Percentiles rank a stretch among this genome's conserved stretches.
phyloP scores from a whole-genome alignment of 2,329 filamentous ascomycete species.

The Botrytis deweyae region DNA sequence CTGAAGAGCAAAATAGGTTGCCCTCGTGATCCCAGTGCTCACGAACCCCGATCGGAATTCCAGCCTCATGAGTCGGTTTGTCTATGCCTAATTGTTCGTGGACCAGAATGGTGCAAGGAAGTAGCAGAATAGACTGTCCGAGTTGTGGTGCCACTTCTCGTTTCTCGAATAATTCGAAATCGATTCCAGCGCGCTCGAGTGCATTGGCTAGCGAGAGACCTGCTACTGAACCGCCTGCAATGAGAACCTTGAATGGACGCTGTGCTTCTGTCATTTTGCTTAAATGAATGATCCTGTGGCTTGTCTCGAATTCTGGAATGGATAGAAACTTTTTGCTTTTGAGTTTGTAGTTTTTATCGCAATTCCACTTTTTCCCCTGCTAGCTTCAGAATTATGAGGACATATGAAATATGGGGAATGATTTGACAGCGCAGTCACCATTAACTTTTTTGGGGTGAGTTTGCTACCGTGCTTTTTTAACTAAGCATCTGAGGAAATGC shows the following conservation, averaged over 20 bases:
- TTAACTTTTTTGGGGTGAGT: not conserved
- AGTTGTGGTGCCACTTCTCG: slow-evolving; percentile 28
- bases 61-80: slow-evolving; percentile 14
- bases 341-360: not conserved
- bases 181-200: slow-evolving; percentile 27
- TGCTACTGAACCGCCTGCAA: slow-evolving; percentile 31
- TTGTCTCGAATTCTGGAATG: not conserved
- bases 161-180: slow-evolving; percentile 32
- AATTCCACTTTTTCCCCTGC: not conserved
- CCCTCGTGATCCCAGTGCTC: slow-evolving; percentile 16
- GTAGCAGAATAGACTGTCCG: slow-evolving; percentile 32
- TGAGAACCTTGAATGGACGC: slow-evolving; percentile 27
- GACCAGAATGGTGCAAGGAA: slow-evolving; percentile 46
- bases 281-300: not conserved
- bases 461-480: not conserved
- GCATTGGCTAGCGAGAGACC: slow-evolving; percentile 32
- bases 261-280: slow-evolving; percentile 9
- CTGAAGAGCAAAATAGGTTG: slow-evolving; percentile 9
- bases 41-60: slow-evolving; percentile 6
- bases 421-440: not conserved
- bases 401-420: not conserved
- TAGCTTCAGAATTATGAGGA: not conserved
- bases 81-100: slow-evolving; percentile 47
- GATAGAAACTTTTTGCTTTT: not conserved
- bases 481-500: not conserved